Percentiles rank a stretch among this genome's conserved stretches.
Evolutionary conservation across 2,329 filamentous ascomycete species (phyloP).

Genomic region (Microdochium paspali): DNA sequence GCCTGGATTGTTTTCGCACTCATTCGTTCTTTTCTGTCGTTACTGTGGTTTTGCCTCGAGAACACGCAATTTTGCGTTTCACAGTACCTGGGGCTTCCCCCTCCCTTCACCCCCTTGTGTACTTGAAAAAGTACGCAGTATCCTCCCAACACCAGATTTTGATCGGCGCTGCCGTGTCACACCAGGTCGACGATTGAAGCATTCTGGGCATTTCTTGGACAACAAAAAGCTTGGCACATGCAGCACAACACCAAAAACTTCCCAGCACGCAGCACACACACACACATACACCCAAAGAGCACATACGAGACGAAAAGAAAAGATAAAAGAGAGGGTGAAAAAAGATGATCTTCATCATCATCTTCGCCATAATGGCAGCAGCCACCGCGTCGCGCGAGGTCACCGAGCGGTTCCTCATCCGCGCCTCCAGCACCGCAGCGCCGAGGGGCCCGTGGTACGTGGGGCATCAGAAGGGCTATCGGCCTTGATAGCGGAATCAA

Average conservation of each 20-base stretch:
- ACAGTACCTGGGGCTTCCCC: no score
- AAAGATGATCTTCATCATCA: background rate
- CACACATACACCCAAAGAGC: background rate
- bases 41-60: no score
- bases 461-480: background rate
- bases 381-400: background rate
- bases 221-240: background rate
- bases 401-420: background rate
- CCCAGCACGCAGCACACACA: background rate
- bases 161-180: no score
- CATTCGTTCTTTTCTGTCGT: no score
- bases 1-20: no score
- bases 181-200: no score
- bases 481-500: background rate
- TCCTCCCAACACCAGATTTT: no score
- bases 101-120: no score
- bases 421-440: background rate
- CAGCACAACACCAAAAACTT: background rate
- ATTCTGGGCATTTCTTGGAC: no score
- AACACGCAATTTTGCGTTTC: no score
- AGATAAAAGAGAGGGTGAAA: background rate
- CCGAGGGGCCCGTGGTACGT: background rate
- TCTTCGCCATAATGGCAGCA: background rate
- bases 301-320: background rate
- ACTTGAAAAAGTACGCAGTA: no score